Conservation (phyloP, 139 green algal species). For the Haematococcus sp. region DNA sequence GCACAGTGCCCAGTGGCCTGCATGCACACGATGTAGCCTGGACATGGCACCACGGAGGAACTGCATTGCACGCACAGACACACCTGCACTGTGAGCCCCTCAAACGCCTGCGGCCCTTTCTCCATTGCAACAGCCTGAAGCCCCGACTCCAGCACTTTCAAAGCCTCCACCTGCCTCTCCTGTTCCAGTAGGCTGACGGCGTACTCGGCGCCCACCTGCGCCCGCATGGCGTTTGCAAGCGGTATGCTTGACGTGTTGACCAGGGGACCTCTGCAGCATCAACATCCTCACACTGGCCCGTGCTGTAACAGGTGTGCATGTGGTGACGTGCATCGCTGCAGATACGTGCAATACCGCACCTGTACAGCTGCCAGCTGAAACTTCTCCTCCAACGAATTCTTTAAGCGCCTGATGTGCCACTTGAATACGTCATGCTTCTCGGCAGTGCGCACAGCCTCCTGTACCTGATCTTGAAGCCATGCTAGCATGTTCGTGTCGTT, state of each 20-base stretch:
- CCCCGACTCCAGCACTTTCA: constrained; percentile 37
- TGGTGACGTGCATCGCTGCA: too few relatives aligned
- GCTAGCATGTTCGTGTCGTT: constrained; percentile 64
- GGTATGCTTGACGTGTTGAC: not conserved
- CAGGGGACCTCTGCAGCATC: too few relatives aligned
- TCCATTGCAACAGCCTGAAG: constrained; percentile 18
- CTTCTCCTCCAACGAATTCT: constrained; percentile 55
- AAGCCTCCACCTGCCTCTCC: constrained; percentile 65
- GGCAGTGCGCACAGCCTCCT: constrained; percentile 66
- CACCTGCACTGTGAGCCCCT: constrained; percentile 51
- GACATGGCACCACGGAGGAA: too few relatives aligned
- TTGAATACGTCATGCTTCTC: constrained; percentile 74
- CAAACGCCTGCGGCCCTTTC: constrained; percentile 31
- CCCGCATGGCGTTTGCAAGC: not conserved
- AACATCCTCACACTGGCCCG: not conserved
- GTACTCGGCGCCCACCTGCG: constrained; percentile 67
- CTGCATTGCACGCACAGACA: too few relatives aligned
- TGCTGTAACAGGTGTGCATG: too few relatives aligned
- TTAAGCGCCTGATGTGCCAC: constrained; percentile 52
- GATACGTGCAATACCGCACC: constrained; percentile 33
- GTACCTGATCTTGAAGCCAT: constrained; percentile 72
- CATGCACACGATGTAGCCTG: too few relatives aligned
- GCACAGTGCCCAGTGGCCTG: too few relatives aligned
- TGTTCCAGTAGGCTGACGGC: constrained; percentile 59
- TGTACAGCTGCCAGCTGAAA: constrained; percentile 66